Evolutionary conservation across 208 protist genomes (phyloP), one percentile per base, ranked within the genome.

Genomic region (Wallacemonas rigidus): DNA sequence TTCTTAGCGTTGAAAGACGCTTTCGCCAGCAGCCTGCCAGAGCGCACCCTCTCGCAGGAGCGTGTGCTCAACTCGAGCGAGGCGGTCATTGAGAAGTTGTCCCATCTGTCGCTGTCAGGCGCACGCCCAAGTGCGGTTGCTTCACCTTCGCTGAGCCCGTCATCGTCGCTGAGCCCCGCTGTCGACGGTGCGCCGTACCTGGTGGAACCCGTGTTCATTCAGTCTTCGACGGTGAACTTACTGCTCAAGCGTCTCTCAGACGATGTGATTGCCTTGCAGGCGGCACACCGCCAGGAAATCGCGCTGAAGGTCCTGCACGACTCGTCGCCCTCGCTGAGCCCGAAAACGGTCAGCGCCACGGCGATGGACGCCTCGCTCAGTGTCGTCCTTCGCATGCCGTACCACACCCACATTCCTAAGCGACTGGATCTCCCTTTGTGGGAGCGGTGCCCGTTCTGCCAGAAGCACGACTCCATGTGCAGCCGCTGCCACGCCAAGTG

Each of bases 391-490:
- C 64, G 45, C 48, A 69, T 58, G 64, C 51, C 50, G 48, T 69
- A 47, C 14, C 61, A 65, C 43, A 48, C 36, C 15, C 15, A 14
- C 1, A 72, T 85, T 65, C 81, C 78, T 11, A 51, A 72, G 15
- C 43, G 73, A 39, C 72, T 90, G 26, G 74, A 86, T 71, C 79
- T 91, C 68, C 86, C 86, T 3, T 57, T 83, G 38, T 4, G 53
- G 15, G 38, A 83, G 41, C 77, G 82, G 12, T 91, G 86, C 68
- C 17, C 51, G 26, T 85, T 91, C 74, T 88, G 82, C 56, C 76
- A 75, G 53, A 82, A 79, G 62, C 77, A 84, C 74, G 86, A 91
- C 69, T 81, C 82, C 1, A 56, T 91, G 50, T 91, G 86, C 69
- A 81, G 74, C 53, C 65, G 75, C 9, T 87, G 82, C 63, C 83